Conservation (phyloP, 306 rosid genomes). For the Ziziphus jujuba region DNA sequence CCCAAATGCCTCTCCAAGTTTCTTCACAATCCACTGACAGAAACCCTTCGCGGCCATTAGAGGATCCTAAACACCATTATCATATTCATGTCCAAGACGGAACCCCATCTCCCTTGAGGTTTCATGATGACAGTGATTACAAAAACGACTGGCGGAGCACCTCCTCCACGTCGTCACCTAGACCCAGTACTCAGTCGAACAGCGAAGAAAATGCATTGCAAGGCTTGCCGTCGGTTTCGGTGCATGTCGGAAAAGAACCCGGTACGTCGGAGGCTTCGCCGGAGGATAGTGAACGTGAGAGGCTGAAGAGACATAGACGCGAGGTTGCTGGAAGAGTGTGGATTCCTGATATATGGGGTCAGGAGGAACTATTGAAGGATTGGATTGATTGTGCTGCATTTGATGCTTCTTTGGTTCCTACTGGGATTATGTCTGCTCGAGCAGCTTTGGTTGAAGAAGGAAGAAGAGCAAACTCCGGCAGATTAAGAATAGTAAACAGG, state of each 20-base stretch:
- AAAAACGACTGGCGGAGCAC: too few relatives aligned
- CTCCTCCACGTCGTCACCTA: too few relatives aligned
- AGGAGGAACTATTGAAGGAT: constrained; percentile 77
- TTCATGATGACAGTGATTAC: background rate
- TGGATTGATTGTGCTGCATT: constrained; percentile 80
- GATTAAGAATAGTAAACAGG: constrained; percentile 57
- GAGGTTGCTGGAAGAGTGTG: constrained; percentile 78
- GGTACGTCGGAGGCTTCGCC: background rate
- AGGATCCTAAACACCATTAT: background rate
- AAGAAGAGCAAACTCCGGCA: constrained; percentile 41
- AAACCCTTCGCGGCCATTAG: constrained; percentile 21
- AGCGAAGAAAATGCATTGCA: constrained; percentile 21
- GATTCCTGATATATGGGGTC: constrained; percentile 96
- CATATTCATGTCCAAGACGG: background rate
- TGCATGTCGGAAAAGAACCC: constrained; percentile 9
- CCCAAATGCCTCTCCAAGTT: constrained; percentile 31
- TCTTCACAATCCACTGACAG: constrained; percentile 14
- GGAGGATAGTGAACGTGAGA: constrained; percentile 67
- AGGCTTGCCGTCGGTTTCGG: background rate
- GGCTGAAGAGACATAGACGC: constrained; percentile 63
- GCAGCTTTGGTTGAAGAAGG: constrained; percentile 64
- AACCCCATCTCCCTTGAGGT: constrained; percentile 4
- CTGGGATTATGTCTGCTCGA: constrained; percentile 60
- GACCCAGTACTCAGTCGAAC: background rate
- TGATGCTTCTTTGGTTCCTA: constrained; percentile 65